Base-by-base conservation (phyloP, 2,329 filamentous ascomycete species). In the Trichoderma atroviride region DNA sequence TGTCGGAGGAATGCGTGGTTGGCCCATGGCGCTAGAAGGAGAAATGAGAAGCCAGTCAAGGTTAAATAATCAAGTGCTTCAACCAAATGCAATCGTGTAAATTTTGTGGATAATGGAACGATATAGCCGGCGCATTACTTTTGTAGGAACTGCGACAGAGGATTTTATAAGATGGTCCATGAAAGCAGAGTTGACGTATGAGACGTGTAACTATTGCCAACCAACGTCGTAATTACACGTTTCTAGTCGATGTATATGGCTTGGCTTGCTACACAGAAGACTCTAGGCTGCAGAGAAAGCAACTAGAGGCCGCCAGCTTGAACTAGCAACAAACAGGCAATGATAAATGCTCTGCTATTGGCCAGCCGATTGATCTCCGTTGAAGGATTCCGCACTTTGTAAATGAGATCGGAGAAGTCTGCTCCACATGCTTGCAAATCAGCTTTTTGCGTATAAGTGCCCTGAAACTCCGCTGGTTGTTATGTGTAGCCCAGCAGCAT, bases 1-100 rank as follows among this genome's bases (percentile, higher is more conserved):
- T 3, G 53, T 66, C 14, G 63, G 29, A n/a, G 63, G 63, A n/a
- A 66, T 58, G 35, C 9, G 37, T 35, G 63, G 63, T 5, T 66
- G 63, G 11, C 53, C 63, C 37, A 66, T 58, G 19, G 37, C 19
- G 5, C 14, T 19, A 9, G n/a, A 14, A 1, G 11, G 35, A 5
- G 5, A 19, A 4, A 31, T 13, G 37, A 7, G 33, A 29, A 4
- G 14, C 4, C 37, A 3, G n/a, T 3, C 19, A 19, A 43, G n/a
- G 5, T 55, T 24, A 16, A 19, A 24, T 11, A 16, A 24, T 16
- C 37, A 43, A 29, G n/a, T 13, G 13, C 31, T 63, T 50, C 9
- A 50, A 50, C n/a, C 11, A 13, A 50, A 50, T 50, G 47, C 47
- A 50, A 24, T 24, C 4, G 13, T 4, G n/a, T 24, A 13, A 24